phyloP scores from a whole-genome alignment of 441 rosid species.

The Populus hybrid region DNA sequence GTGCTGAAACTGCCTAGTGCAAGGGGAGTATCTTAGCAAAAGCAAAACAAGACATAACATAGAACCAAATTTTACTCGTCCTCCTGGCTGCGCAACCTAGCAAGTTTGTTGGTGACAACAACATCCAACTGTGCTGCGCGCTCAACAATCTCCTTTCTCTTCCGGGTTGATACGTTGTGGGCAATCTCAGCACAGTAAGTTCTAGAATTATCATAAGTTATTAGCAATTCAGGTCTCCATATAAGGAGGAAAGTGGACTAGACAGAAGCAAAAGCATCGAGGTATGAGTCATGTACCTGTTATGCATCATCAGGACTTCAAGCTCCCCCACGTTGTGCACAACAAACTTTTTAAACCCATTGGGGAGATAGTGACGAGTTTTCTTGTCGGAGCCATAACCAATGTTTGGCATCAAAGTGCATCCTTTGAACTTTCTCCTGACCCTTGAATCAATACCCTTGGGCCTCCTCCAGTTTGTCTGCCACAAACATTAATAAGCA shows the following conservation, averaged over 20 bases:
- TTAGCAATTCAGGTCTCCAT: not conserved
- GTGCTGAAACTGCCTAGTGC: constrained; percentile 14
- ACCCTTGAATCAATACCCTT: constrained; percentile 85
- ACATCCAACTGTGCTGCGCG: constrained; percentile 66
- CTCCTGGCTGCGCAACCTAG: constrained; percentile 75
- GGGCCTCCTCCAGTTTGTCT: constrained; percentile 68
- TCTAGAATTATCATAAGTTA: constrained; percentile 28
- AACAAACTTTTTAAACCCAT: constrained; percentile 69
- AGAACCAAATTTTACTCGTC: constrained; percentile 41
- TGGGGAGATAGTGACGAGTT: constrained; percentile 27
- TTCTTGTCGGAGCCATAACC: constrained; percentile 74
- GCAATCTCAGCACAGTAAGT: constrained; percentile 74
- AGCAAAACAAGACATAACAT: constrained; percentile 1
- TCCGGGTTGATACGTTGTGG: constrained; percentile 55
- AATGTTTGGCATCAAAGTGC: constrained; percentile 65
- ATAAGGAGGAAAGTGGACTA: too few species aligned
- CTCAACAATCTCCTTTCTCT: constrained; percentile 68
- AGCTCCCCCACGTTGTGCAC: constrained; percentile 58
- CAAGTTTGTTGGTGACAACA: constrained; percentile 65
- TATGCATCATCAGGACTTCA: constrained; percentile 73
- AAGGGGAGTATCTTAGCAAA: not conserved
- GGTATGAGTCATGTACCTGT: constrained; percentile 36
- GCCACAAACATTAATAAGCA: constrained; percentile 9
- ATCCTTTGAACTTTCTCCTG: constrained; percentile 76
- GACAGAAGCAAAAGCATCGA: not conserved